These are phyloP conservation scores for Pinus taeda DNA, from an alignment of 75 land plant species.

Conservation along the genomic window DNA sequence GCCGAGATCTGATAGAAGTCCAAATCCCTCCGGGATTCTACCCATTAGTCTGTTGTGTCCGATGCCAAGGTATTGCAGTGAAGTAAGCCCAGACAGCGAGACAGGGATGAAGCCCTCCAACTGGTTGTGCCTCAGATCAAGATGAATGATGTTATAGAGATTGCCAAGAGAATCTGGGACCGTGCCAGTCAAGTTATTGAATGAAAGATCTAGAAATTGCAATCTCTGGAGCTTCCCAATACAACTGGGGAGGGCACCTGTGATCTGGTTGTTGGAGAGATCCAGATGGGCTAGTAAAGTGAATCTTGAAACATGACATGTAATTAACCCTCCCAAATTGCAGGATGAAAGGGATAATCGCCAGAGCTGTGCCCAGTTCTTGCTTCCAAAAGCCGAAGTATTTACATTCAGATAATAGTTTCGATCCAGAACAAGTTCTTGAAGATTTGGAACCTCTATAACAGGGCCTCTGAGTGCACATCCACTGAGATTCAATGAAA, in stretches of 20 bases:
- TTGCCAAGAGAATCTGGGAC: conserved; percentile 13
- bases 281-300: conserved; percentile 14
- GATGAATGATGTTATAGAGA: conserved; percentile 11
- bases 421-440: conserved; percentile 6
- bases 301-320: conserved; percentile 1
- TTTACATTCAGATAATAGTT: conserved; percentile 5
- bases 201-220: conserved; percentile 11
- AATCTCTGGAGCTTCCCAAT: conserved; percentile 13
- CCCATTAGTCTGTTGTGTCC: conserved; percentile 10
- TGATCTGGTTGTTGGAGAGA: conserved; percentile 20
- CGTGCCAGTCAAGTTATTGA: conserved; percentile 15
- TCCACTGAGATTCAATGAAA: conserved; percentile 4
- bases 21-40: neutral
- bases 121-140: conserved; percentile 36
- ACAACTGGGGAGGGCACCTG: conserved; percentile 20
- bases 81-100: conserved; percentile 9
- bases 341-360: conserved; percentile 2
- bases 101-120: conserved; percentile 19
- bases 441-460: neutral
- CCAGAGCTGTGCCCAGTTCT: neutral
- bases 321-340: neutral
- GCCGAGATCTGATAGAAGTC: neutral
- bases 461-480: conserved; percentile 2
- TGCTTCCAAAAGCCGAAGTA: neutral
- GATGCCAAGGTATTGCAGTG: conserved; percentile 13